Conservation (phyloP, 768 basidiomycete species). For the Termitomyces sp. region DNA sequence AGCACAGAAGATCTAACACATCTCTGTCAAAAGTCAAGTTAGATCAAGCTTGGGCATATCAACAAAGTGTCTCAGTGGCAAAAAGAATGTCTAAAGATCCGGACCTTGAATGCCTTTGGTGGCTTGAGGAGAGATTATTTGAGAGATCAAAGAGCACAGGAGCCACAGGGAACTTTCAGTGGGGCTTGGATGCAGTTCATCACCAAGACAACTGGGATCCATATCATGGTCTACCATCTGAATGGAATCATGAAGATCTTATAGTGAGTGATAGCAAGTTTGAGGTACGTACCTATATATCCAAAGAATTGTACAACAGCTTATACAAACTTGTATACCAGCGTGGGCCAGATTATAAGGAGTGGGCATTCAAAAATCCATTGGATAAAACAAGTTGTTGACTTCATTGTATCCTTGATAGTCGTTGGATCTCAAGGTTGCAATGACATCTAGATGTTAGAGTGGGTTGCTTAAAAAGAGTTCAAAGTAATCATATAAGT, state of each 20-base stretch:
- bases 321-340: too few relatives aligned
- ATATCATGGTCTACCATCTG: neutral
- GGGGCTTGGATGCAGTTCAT: neutral
- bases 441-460: too few relatives aligned
- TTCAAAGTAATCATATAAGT: too few relatives aligned
- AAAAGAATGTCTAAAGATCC: neutral
- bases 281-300: too few relatives aligned
- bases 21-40: neutral
- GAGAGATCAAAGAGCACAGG: neutral
- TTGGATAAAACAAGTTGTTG: too few relatives aligned
- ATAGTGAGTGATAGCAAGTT: neutral
- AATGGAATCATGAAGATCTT: neutral
- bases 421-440: too few relatives aligned
- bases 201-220: neutral
- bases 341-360: too few relatives aligned
- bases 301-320: too few relatives aligned
- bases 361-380: too few relatives aligned
- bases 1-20: neutral
- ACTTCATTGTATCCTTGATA: too few relatives aligned
- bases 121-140: neutral
- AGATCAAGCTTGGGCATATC: neutral
- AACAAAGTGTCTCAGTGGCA: neutral
- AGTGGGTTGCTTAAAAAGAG: too few relatives aligned
- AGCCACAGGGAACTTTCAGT: neutral
- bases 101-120: neutral